Evolutionary conservation across 2,329 filamentous ascomycete genomes (phyloP), one percentile per base, ranked within the genome.

Genomic region (Aspergillus novoparasiticus): DNA sequence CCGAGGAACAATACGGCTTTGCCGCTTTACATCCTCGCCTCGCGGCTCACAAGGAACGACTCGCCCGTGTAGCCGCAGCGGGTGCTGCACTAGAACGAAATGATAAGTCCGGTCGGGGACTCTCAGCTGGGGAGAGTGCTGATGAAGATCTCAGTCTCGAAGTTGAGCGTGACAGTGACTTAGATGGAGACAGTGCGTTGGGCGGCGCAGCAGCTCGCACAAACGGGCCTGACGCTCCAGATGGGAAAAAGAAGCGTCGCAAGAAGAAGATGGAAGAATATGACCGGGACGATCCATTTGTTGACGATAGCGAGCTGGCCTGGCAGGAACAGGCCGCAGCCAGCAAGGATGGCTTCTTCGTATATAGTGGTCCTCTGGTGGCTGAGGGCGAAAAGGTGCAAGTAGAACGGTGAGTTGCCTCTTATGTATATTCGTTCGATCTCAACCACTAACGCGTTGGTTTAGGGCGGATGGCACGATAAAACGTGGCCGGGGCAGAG

Each of bases 321-420:
- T 98, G 94, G 94, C 93, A 98, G 78, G 93, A 96, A 73, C 92
- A 96, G 75, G 94, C 94, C 8, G 93, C 94, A 5, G 94, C 95
- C 54, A 94, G 92, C 69, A 92, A 94, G 70, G 95, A 98, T 75
- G 95, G 95, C 1, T 99, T 98, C 82, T 99, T 98, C 76, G 95
- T 99, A 1, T 99, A 97, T 79, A 96, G 92, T 64, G 95, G 95
- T 4, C 94, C 94, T 10, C 82, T 99, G 54, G 87, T 98, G 26
- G 91, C 91, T 6, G 93, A 96, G 78, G 91, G 90, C 26, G 91
- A 96, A 79, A 94, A 95, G 79, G 83, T 87, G 46, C 79, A 84
- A 60, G 82, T 89, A 57, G 88, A 90, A 73, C 83, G 85, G 86
- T 88, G 80, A 72, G 79, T 81, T 51, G 5, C 11, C 51, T 39